These are phyloP conservation scores for Phoma herbarum DNA, from an alignment of 2,329 filamentous ascomycete genomes.

Conservation along the genomic window DNA sequence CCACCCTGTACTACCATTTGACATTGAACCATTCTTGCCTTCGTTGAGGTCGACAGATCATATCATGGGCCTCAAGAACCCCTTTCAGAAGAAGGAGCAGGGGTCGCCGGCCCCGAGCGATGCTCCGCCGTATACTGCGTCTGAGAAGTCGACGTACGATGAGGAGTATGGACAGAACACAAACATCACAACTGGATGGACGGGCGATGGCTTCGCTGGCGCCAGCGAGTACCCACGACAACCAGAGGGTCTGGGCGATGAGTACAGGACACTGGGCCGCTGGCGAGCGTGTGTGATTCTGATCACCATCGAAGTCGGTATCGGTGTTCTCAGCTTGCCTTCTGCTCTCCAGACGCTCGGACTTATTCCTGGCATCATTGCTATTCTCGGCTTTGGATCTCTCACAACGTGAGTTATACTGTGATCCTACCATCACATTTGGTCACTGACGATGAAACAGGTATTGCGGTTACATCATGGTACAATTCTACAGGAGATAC, in stretches of 20 bases:
- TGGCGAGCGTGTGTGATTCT: conserved; percentile 43
- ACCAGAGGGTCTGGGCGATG: conserved; percentile 24
- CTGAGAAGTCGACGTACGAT: conserved; percentile 32
- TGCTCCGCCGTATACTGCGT: conserved; percentile 28
- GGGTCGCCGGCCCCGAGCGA: conserved; percentile 21
- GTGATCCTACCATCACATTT: too few species aligned
- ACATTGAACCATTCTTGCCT: conserved; percentile 6
- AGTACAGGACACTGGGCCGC: conserved; percentile 39
- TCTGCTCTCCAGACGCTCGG: conserved; percentile 41
- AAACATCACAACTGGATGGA: conserved; percentile 37
- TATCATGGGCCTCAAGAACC: conserved; percentile 38
- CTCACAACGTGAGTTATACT: conserved; percentile 28
- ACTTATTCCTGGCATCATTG: conserved; percentile 43
- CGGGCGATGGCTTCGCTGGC: conserved; percentile 34
- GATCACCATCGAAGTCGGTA: conserved; percentile 45
- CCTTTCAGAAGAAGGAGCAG: conserved; percentile 35
- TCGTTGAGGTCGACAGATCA: background rate
- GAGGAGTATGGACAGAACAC: conserved; percentile 37
- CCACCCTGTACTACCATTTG: conserved; percentile 11
- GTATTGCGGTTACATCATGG: conserved; percentile 40
- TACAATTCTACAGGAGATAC: conserved; percentile 39
- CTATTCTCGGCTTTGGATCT: conserved; percentile 38
- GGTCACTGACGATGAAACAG: background rate
- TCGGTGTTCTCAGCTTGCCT: conserved; percentile 41
- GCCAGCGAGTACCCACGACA: conserved; percentile 33